phyloP scores from a whole-genome alignment of 305 asterid species.

The Petunia hybrid region DNA sequence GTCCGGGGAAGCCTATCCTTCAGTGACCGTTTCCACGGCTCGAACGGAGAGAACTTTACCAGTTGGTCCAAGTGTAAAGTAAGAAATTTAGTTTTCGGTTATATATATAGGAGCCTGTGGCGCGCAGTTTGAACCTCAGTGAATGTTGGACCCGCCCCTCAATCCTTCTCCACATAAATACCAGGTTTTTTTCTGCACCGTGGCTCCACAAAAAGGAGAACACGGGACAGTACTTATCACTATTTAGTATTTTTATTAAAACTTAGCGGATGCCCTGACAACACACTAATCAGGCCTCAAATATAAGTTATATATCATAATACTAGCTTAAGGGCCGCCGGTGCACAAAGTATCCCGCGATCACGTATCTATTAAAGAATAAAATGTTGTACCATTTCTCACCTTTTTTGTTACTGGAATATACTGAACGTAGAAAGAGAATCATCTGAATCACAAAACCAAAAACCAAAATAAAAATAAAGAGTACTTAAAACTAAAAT shows the following conservation, averaged over 20 bases:
- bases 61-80: too few relatives aligned
- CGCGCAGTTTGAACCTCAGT: too few relatives aligned
- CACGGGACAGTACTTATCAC: not conserved
- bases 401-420: conserved; percentile 30
- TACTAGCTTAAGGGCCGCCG: too few relatives aligned
- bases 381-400: not conserved
- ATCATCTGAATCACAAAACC: conserved; percentile 20
- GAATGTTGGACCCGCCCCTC: too few relatives aligned
- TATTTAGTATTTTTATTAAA: not conserved
- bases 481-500: not conserved
- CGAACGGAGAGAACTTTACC: too few relatives aligned
- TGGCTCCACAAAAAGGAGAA: not conserved
- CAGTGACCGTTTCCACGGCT: too few relatives aligned
- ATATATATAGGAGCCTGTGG: too few relatives aligned
- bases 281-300: not conserved
- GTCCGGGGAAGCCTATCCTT: too few relatives aligned
- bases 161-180: too few relatives aligned
- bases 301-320: not conserved
- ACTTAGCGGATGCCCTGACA: not conserved
- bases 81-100: too few relatives aligned
- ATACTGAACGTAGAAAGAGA: conserved; percentile 28
- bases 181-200: too few relatives aligned
- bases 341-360: too few relatives aligned
- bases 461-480: not conserved
- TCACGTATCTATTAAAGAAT: not conserved